Percentiles rank a stretch among this genome's conserved stretches.
Evolutionary conservation across 805 yeast genomes (phyloP).

Genomic region (Starmerella roubikii): DNA sequence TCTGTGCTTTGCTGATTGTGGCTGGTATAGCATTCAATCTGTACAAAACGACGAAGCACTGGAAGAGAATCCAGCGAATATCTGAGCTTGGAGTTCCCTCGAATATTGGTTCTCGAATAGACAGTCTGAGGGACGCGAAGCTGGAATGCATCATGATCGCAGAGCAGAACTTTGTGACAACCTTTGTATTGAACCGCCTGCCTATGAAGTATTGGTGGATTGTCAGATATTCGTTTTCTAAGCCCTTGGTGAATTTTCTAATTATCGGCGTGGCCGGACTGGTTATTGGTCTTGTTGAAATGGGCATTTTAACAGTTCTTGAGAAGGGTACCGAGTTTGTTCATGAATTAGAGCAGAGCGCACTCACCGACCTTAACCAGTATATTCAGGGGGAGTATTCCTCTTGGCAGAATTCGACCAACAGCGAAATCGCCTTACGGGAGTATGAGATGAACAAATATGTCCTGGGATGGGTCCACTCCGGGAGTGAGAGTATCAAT

Average conservation of each 20-base stretch:
- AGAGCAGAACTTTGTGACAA: too few relatives aligned
- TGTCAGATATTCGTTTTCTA: slow-evolving; percentile 38
- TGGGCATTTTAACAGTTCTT: slow-evolving; percentile 24
- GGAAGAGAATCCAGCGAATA: slow-evolving; percentile 1
- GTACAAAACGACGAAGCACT: slow-evolving; percentile 6
- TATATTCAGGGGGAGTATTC: slow-evolving; percentile 10
- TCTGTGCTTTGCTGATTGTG: slow-evolving; percentile 9
- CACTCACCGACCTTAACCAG: slow-evolving; percentile 12
- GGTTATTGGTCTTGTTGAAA: slow-evolving; percentile 41
- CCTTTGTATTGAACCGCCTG: too few relatives aligned
- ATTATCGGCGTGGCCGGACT: slow-evolving; percentile 47
- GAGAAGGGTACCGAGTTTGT: slow-evolving; percentile 10
- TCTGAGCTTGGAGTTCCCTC: too few relatives aligned
- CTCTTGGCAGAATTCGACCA: slow-evolving; percentile 45
- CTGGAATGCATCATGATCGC: too few relatives aligned
- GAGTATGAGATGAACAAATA: slow-evolving; percentile 46
- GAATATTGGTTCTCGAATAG: too few relatives aligned
- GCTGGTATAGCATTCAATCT: slow-evolving; percentile 4
- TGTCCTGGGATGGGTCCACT: slow-evolving; percentile 51
- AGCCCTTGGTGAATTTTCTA: slow-evolving; percentile 37
- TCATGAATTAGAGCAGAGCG: slow-evolving; percentile 8
- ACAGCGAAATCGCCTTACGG: slow-evolving; percentile 36
- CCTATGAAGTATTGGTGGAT: slow-evolving; percentile 30
- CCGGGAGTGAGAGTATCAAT: slow-evolving; percentile 46
- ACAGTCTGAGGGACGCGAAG: too few relatives aligned